These are phyloP conservation scores for Phytopythium kandeliae DNA, from an alignment of 352 stramenopile genomes.

Conservation along the genomic window DNA sequence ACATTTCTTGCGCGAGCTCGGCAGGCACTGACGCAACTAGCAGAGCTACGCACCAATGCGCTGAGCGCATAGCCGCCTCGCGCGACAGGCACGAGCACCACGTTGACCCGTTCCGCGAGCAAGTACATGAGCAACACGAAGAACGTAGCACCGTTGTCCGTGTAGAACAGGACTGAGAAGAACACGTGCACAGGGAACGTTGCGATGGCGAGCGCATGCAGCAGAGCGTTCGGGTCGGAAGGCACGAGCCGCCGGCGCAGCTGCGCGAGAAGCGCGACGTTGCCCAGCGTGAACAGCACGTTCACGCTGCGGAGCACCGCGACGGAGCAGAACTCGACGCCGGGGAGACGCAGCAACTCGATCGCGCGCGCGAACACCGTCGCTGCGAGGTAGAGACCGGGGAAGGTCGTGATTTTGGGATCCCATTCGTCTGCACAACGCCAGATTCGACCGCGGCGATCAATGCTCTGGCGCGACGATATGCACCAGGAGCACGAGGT, in stretches of 20 bases:
- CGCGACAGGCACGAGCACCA: slow-evolving; percentile 24
- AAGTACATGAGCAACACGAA: slow-evolving; percentile 86
- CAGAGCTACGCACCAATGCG: slow-evolving; percentile 47
- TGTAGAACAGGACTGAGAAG: slow-evolving; percentile 90
- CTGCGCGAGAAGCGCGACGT: slow-evolving; percentile 37
- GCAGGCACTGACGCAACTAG: too few species aligned
- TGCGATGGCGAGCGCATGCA: slow-evolving; percentile 67
- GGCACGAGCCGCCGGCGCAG: slow-evolving; percentile 38
- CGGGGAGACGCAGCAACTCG: slow-evolving; percentile 2
- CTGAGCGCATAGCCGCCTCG: slow-evolving; percentile 47
- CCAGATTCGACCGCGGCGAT: too few species aligned
- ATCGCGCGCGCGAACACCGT: slow-evolving; percentile 29
- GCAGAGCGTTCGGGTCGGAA: slow-evolving; percentile 31
- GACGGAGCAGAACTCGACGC: slow-evolving; percentile 42
- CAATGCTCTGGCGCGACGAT: neutral
- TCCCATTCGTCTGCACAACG: slow-evolving; percentile 68
- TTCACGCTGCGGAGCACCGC: slow-evolving; percentile 70
- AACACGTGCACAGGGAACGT: slow-evolving; percentile 85
- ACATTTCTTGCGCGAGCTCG: too few species aligned
- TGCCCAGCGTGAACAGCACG: slow-evolving; percentile 70
- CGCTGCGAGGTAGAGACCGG: slow-evolving; percentile 76
- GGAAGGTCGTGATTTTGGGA: slow-evolving; percentile 91
- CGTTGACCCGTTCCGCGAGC: slow-evolving; percentile 47
- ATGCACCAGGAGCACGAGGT: too few species aligned
- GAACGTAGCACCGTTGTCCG: slow-evolving; percentile 78